Conservation (phyloP, 345 rosid genomes). For the Clausena lansium region DNA sequence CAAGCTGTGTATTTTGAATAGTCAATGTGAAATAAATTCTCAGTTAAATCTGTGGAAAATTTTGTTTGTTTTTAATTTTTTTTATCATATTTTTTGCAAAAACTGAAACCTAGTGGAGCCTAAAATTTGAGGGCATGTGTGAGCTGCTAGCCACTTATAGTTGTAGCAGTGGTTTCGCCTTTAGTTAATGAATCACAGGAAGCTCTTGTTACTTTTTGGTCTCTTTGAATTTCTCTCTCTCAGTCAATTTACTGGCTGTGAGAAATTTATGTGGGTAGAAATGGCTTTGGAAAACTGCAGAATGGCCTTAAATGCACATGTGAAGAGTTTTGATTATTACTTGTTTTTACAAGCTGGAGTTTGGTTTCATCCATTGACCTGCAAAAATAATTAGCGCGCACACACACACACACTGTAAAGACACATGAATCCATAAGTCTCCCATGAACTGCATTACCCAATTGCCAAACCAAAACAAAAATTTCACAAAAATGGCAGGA, state of each 20-base stretch:
- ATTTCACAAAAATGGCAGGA: too few relatives aligned
- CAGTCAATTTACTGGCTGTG: neutral
- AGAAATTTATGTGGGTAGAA: slow-evolving; percentile 6
- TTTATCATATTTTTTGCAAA: neutral
- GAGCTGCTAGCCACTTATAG: neutral
- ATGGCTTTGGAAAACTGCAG: slow-evolving; percentile 15
- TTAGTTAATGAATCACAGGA: slow-evolving; percentile 9
- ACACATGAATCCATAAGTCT: slow-evolving; percentile 22
- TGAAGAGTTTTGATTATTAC: slow-evolving; percentile 12
- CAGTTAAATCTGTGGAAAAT: neutral
- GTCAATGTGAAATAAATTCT: slow-evolving; percentile 5
- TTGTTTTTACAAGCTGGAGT: neutral
- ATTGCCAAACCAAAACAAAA: slow-evolving; percentile 3
- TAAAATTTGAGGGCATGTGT: neutral
- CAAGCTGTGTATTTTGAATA: neutral
- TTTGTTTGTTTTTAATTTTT: neutral
- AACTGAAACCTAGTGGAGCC: neutral
- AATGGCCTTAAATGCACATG: slow-evolving; percentile 37
- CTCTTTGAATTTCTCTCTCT: neutral
- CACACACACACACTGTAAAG: slow-evolving; percentile 27
- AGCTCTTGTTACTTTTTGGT: neutral
- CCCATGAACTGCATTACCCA: slow-evolving; percentile 28
- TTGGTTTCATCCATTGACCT: neutral
- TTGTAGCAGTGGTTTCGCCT: neutral
- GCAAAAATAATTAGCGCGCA: too few relatives aligned